Evolutionary conservation across 352 stramenopile genomes (phyloP), one percentile per base, ranked within the genome.

Genomic region (Globisporangium polare): DNA sequence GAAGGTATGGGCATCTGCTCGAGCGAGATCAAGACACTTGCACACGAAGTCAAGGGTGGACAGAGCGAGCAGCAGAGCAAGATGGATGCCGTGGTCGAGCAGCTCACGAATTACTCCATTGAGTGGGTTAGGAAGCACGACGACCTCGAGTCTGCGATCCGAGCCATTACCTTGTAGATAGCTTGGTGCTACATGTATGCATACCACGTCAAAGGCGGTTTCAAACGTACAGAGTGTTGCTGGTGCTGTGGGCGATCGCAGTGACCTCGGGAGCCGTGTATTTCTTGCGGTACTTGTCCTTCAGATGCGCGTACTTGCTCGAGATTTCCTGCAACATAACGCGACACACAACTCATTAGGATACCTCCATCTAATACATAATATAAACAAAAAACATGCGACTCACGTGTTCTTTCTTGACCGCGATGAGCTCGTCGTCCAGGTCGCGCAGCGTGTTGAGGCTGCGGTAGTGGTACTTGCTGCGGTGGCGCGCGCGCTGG

Each of bases 231-330:
- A 87, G 62, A 1, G 60, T 20, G 43, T 53, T 8, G 68, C 10
- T 20, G 20, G 13, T n/a, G 45, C 33, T 52, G 20, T 52, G 51
- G 24, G 58, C 62, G 13, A 78, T 68, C 2, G 66, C 59, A 17
- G 63, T 72, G 47, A 72, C 53, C 58, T 83, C 72, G 0, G 69
- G 73, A 3, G 75, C 66, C 26, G 77, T 62, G 62, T 93, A 90
- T 62, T 93, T 93, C 65, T 87, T 84, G 37, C 70, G 74, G 68
- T 93, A 93, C 52, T 86, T 88, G 62, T 88, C 75, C 58, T 83
- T 86, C 37, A 93, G 66, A n/a, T 62, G 66, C 27, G 81, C 68
- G 59, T 90, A 93, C 68, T 90, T 93, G 60, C 45, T 75, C 31
- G 78, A 86, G 63, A 93, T 83, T 45, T 90, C 78, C 81, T 90